A percentile compares a stretch with the other conserved stretches of the same genome.
Conservation (phyloP, 202 grass and related monocot species). For the Schoenoplectus triqueter region DNA sequence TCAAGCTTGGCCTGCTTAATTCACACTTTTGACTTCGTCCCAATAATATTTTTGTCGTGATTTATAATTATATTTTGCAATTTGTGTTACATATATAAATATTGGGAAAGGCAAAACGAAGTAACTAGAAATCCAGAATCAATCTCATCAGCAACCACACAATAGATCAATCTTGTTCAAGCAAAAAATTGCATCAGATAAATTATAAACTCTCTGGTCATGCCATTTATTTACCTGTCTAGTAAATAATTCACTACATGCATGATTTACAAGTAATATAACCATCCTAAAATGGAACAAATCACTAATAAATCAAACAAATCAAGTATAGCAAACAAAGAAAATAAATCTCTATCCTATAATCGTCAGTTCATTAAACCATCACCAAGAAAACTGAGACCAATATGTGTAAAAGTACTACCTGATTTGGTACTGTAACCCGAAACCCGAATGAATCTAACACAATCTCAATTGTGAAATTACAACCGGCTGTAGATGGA, state of each 20-base stretch:
- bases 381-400: slow-evolving; percentile 29
- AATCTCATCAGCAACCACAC: neutral
- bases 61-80: neutral
- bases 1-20: neutral
- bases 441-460: neutral
- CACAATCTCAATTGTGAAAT: slow-evolving; percentile 72
- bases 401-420: slow-evolving; percentile 20
- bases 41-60: neutral
- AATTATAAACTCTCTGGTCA: neutral
- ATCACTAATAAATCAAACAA: slow-evolving; percentile 31
- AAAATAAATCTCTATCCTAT: slow-evolving; percentile 40
- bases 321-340: slow-evolving; percentile 3
- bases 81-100: neutral
- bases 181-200: neutral
- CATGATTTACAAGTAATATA: slow-evolving; percentile 27
- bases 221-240: neutral
- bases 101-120: neutral
- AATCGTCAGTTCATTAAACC: slow-evolving; percentile 20
- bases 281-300: slow-evolving; percentile 24
- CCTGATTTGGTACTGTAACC: neutral
- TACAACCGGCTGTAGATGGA: slow-evolving; percentile 59
- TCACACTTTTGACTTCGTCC: neutral
- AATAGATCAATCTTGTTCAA: neutral
- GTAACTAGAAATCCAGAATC: neutral
- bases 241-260: neutral